Evolutionary conservation across 257 asterid genomes (phyloP), one percentile per base, ranked within the genome.

Genomic region (Hygrophila difformis): DNA sequence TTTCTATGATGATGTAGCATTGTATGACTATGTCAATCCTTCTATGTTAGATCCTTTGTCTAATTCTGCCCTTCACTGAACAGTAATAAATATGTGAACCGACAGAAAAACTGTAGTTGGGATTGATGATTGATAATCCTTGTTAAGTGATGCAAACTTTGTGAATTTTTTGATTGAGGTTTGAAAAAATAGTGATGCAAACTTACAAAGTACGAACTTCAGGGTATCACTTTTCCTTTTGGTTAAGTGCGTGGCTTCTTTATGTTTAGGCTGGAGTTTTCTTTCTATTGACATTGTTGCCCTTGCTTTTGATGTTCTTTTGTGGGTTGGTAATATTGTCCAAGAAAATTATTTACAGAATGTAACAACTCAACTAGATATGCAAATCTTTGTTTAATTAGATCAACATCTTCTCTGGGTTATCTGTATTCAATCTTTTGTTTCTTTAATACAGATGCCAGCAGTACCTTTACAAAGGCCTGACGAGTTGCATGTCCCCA

Each of bases 391-490:
- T 14, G 21, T 16, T 13, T n/a, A 18, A 4, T 9, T 8, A 22
- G 15, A 13, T 18, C 6, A 18, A 18, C 13, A 9, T 41, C 16
- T 36, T 3, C 28, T 33, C 23, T 43, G 14, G 53, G 26, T 24
- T 47, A 53, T 22, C 9, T 55, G 36, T 24, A 59, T 38, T 44
- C 18, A 23, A 3, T 51, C 8, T 21, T 36, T 42, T 56, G 59
- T 39, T 56, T 31, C 65, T 18, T 47, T 26, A 8, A 28, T 60
- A 5, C 77, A 91, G 99, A 74, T 83, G 83, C 99, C 97, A 20
- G 84, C 73, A 49, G 83, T 78, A 52, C 99, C 97, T 31, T 64
- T 91, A 52, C 95, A 86, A 65, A 83, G 93, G 72, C 99, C 93
- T 4, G 93, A 86, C 34, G 99, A 91, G 69, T 60, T 79, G 72